Evolutionary conservation across 2,329 filamentous ascomycete genomes (phyloP).

Genomic region (Fusarium redolens): DNA sequence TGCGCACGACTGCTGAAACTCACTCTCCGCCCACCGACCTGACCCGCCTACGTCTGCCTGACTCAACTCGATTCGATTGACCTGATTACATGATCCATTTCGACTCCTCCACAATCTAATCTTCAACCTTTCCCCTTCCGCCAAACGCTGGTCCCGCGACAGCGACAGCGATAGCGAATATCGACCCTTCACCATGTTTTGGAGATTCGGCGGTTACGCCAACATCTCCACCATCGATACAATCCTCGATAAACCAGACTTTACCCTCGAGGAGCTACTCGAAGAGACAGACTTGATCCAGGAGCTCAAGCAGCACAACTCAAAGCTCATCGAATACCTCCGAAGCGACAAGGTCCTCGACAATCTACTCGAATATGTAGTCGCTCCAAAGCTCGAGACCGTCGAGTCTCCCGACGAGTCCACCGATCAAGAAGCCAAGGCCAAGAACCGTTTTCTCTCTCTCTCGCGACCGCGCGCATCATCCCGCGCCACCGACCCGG

Average conservation of each 20-base stretch:
- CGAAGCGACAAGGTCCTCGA: constrained; percentile 87
- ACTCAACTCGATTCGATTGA: constrained; percentile 19
- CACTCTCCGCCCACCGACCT: constrained; percentile 30
- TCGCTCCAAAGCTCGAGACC: constrained; percentile 77
- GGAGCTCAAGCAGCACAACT: constrained; percentile 98
- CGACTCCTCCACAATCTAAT: constrained; percentile 36
- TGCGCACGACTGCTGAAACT: constrained; percentile 16
- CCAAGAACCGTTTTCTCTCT: constrained; percentile 56
- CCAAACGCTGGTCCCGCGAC: constrained; percentile 46
- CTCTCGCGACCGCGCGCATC: constrained; percentile 66
- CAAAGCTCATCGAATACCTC: constrained; percentile 95
- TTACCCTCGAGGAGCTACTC: constrained; percentile 93
- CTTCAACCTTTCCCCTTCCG: constrained; percentile 24
- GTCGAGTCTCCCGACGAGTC: constrained; percentile 64
- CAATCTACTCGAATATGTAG: constrained; percentile 89
- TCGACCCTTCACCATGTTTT: constrained; percentile 84
- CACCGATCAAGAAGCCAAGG: constrained; percentile 63
- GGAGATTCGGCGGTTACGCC: constrained; percentile 99
- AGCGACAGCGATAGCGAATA: constrained; percentile 49
- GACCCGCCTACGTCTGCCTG: constrained; percentile 36
- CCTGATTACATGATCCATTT: constrained; percentile 45
- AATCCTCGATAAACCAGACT: constrained; percentile 95
- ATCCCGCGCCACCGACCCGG: constrained; percentile 61
- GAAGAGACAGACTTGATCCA: constrained; percentile 97
- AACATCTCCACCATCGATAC: constrained; percentile 97